A percentile compares a stretch with the other conserved stretches of the same genome.
Conservation (phyloP, 2,329 filamentous ascomycete genomes). For the Fusarium sp. region DNA sequence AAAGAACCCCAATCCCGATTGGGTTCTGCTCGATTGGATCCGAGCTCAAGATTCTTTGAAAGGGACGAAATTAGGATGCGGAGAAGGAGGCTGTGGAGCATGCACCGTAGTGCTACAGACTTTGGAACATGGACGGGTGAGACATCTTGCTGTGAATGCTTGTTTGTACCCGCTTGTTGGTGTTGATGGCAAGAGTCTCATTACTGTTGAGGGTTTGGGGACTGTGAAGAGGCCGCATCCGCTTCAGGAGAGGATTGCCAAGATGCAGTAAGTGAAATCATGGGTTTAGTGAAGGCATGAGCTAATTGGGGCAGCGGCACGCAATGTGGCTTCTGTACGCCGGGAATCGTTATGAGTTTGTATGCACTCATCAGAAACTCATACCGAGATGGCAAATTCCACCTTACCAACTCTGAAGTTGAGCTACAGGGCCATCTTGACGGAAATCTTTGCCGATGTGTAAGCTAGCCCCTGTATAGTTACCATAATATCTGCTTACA, state of each 20-base stretch:
- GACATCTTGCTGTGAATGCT: not conserved
- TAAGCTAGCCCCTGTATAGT: not conserved
- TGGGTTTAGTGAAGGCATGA: accelerated
- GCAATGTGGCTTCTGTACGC: not conserved
- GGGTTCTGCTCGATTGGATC: not conserved
- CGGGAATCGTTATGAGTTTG: not conserved
- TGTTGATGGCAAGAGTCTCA: constrained; percentile 2
- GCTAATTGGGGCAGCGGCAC: not conserved
- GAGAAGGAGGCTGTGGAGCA: not conserved
- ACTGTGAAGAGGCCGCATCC: not conserved
- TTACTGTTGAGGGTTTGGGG: not conserved
- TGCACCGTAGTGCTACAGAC: not conserved
- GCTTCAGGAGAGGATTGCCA: not conserved
- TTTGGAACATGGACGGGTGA: accelerated
- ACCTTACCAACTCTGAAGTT: not conserved
- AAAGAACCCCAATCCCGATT: not conserved
- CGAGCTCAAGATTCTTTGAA: not conserved
- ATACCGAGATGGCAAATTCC: not conserved
- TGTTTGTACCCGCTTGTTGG: constrained; percentile 1
- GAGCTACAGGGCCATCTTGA: not conserved
- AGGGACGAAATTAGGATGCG: not conserved
- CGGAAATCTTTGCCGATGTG: not conserved
- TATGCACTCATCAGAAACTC: not conserved
- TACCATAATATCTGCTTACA: not conserved
- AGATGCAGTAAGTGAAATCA: not conserved